Evolutionary conservation across 805 yeast species (phyloP).

Genomic region (Lipomyces orientalis): DNA sequence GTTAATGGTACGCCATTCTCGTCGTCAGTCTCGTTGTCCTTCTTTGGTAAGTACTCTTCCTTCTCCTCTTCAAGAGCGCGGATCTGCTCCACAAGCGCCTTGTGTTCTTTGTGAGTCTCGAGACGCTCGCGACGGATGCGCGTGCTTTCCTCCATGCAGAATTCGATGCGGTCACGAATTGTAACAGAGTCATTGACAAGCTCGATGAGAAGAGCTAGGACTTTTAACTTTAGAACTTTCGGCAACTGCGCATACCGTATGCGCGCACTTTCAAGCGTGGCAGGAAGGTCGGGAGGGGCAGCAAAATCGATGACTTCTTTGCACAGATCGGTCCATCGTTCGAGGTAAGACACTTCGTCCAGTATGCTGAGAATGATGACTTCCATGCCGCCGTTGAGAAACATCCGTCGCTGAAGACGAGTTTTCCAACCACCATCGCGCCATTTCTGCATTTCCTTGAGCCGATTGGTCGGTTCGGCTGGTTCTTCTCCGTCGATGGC

Average conservation of each 20-base stretch:
- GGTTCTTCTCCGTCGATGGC: not conserved
- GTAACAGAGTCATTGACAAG: slow-evolving; percentile 62
- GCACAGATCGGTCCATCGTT: slow-evolving; percentile 58
- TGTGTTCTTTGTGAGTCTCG: slow-evolving; percentile 68
- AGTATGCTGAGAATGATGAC: slow-evolving; percentile 75
- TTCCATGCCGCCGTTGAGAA: slow-evolving; percentile 87
- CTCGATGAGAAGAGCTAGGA: slow-evolving; percentile 67
- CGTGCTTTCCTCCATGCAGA: slow-evolving; percentile 67
- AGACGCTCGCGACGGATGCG: slow-evolving; percentile 67
- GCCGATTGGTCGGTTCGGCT: slow-evolving; percentile 9
- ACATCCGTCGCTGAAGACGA: slow-evolving; percentile 71
- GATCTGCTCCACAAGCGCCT: slow-evolving; percentile 57
- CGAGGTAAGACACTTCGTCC: slow-evolving; percentile 62
- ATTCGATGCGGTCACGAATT: slow-evolving; percentile 69
- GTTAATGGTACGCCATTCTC: slow-evolving; percentile 8
- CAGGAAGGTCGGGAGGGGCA: slow-evolving; percentile 58
- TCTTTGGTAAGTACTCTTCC: slow-evolving; percentile 18
- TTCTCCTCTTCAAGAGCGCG: slow-evolving; percentile 50
- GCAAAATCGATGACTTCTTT: slow-evolving; percentile 56
- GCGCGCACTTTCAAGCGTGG: slow-evolving; percentile 57
- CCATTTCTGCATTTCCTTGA: slow-evolving; percentile 40
- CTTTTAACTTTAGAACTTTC: slow-evolving; percentile 59
- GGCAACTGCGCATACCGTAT: slow-evolving; percentile 63
- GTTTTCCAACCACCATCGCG: slow-evolving; percentile 74
- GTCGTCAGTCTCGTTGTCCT: slow-evolving; percentile 20